phyloP scores from a whole-genome alignment of 2,329 filamentous ascomycete species.

The Fusarium secorum region DNA sequence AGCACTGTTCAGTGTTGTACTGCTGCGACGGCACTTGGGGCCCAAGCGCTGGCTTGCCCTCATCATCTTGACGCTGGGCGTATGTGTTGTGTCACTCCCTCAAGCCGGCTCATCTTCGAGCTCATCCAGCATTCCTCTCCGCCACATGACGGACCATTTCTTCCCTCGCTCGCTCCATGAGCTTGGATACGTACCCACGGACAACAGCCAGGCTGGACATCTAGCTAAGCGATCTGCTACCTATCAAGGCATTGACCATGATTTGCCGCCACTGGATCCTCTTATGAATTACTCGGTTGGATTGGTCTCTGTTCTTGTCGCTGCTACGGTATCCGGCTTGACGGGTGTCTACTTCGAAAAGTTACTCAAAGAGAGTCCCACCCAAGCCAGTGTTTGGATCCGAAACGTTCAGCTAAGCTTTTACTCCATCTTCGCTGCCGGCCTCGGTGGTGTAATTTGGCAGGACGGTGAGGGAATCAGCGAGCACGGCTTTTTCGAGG shows the following conservation, averaged over 20 bases:
- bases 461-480: constrained; percentile 86
- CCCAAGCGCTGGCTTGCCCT: constrained; percentile 81
- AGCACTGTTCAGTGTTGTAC: constrained; percentile 82
- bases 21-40: constrained; percentile 76
- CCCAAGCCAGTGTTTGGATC: constrained; percentile 84
- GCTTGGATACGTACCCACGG: constrained; percentile 62
- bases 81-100: constrained; percentile 85
- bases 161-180: constrained; percentile 84
- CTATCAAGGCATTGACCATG: constrained; percentile 83
- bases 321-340: constrained; percentile 82
- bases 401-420: constrained; percentile 94
- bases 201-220: constrained; percentile 22
- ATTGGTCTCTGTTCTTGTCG: constrained; percentile 77
- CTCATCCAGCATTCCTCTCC: constrained; percentile 65
- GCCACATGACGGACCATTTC: constrained; percentile 71
- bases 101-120: constrained; percentile 62
- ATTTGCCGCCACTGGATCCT: constrained; percentile 56
- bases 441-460: constrained; percentile 85
- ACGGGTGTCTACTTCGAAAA: constrained; percentile 92
- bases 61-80: constrained; percentile 79
- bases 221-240: constrained; percentile 73
- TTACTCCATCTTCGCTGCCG: constrained; percentile 89
- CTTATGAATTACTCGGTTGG: constrained; percentile 82
- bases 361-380: constrained; percentile 84
- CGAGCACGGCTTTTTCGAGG: constrained; percentile 88